A percentile compares a stretch with the other conserved stretches of the same genome.
Evolutionary conservation across 1,284 basidiomycete species (phyloP).

Genomic region (Abortiporus biennis): DNA sequence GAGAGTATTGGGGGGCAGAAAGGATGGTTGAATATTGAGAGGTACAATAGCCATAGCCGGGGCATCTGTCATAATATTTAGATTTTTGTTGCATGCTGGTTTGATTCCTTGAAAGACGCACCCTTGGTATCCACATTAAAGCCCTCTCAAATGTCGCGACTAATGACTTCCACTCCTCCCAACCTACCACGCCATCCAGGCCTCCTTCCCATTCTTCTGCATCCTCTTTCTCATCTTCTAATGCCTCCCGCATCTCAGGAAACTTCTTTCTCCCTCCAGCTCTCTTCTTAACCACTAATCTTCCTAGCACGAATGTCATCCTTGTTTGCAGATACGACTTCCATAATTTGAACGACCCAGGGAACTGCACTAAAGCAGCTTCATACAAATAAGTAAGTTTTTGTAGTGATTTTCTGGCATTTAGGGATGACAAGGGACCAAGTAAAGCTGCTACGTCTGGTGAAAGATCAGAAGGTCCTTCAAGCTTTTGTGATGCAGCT

Average conservation of each 20-base stretch:
- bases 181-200: slow-evolving; percentile 84
- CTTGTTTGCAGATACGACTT: slow-evolving; percentile 85
- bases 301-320: slow-evolving; percentile 85
- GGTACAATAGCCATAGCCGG: slow-evolving; percentile 90
- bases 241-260: slow-evolving; percentile 80
- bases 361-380: slow-evolving; percentile 83
- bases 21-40: slow-evolving; percentile 88
- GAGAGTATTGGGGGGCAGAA: slow-evolving; percentile 82
- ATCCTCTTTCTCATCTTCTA: slow-evolving; percentile 80
- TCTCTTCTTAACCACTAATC: slow-evolving; percentile 60
- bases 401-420: slow-evolving; percentile 72
- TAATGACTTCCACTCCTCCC: slow-evolving; percentile 91
- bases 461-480: slow-evolving; percentile 39
- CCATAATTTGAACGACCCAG: slow-evolving; percentile 93
- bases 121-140: slow-evolving; percentile 89
- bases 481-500: slow-evolving; percentile 48
- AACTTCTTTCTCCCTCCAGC: slow-evolving; percentile 85
- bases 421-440: slow-evolving; percentile 70
- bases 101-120: slow-evolving; percentile 31
- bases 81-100: slow-evolving; percentile 4
- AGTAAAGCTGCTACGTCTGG: slow-evolving; percentile 49
- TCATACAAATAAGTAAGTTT: slow-evolving; percentile 90
- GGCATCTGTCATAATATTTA: slow-evolving; percentile 61
- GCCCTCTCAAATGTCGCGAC: slow-evolving; percentile 89
- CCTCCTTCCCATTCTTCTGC: slow-evolving; percentile 79